Evolutionary conservation across 352 stramenopile species (phyloP).

Genomic region (Globisporangium orthogonon): DNA sequence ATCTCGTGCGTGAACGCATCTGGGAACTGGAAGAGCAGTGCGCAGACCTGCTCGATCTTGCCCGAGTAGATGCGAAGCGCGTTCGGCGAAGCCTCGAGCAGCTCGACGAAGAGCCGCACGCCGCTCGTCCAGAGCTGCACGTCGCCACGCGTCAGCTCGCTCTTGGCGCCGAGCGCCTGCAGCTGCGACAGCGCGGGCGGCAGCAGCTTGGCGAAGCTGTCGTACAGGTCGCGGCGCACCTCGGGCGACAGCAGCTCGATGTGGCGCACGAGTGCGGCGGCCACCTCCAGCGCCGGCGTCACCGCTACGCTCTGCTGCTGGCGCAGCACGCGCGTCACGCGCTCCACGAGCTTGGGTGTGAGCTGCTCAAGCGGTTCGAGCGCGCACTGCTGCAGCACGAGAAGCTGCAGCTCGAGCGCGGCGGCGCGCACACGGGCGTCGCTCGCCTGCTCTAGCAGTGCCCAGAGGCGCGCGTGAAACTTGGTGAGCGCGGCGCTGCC

Average conservation of each 20-base stretch:
- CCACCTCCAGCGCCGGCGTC: constrained; percentile 34
- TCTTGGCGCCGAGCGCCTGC: constrained; percentile 20
- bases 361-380: constrained; percentile 53
- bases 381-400: constrained; percentile 50
- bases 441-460: constrained; percentile 41
- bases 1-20: constrained; percentile 16
- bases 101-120: constrained; percentile 34
- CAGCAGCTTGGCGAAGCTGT: constrained; percentile 55
- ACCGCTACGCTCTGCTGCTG: constrained; percentile 31
- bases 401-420: constrained; percentile 53
- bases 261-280: constrained; percentile 35
- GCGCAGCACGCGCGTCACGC: constrained; percentile 64
- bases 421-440: constrained; percentile 28
- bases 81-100: constrained; percentile 49
- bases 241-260: constrained; percentile 49
- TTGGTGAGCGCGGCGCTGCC: constrained; percentile 73
- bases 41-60: constrained; percentile 61
- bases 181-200: constrained; percentile 44
- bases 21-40: constrained; percentile 21
- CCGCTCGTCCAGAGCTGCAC: constrained; percentile 23
- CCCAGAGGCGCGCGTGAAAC: constrained; percentile 55
- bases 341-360: constrained; percentile 50
- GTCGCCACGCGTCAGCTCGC: constrained; percentile 17
- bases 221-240: constrained; percentile 49
- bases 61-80: constrained; percentile 41